These are phyloP conservation scores for Plasmodium vivax DNA, from an alignment of 169 alveolate genomes.

Conservation along the genomic window DNA sequence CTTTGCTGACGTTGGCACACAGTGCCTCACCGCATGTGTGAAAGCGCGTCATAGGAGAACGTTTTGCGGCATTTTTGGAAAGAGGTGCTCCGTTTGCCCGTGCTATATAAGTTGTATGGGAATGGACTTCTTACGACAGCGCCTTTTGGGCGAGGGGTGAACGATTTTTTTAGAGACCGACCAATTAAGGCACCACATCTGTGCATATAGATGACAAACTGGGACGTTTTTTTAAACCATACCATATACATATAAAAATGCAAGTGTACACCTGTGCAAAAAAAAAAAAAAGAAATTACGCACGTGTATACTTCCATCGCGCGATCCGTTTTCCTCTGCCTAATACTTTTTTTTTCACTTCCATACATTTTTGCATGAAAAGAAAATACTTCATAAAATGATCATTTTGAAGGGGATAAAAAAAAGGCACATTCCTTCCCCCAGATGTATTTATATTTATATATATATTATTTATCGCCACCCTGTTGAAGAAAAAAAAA, in stretches of 20 bases:
- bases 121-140: not conserved
- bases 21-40: not conserved
- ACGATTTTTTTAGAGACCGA: not conserved
- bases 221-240: not conserved
- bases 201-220: not conserved
- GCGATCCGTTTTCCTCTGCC: not conserved
- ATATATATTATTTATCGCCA: too few relatives aligned
- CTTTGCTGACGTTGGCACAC: not conserved
- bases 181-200: not conserved
- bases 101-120: not conserved
- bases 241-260: not conserved
- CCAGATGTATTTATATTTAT: too few relatives aligned
- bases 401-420: not conserved
- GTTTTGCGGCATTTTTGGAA: not conserved
- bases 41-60: not conserved
- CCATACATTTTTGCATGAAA: not conserved
- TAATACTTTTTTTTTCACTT: not conserved
- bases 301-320: not conserved
- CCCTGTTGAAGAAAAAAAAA: too few relatives aligned
- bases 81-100: not conserved
- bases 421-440: too few relatives aligned
- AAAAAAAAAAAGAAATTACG: too few relatives aligned
- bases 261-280: not conserved
- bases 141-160: not conserved
- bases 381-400: not conserved